Percentiles rank a stretch among this genome's conserved stretches.
Conservation (phyloP, 345 rosid genomes). For the Boechera stricta region DNA sequence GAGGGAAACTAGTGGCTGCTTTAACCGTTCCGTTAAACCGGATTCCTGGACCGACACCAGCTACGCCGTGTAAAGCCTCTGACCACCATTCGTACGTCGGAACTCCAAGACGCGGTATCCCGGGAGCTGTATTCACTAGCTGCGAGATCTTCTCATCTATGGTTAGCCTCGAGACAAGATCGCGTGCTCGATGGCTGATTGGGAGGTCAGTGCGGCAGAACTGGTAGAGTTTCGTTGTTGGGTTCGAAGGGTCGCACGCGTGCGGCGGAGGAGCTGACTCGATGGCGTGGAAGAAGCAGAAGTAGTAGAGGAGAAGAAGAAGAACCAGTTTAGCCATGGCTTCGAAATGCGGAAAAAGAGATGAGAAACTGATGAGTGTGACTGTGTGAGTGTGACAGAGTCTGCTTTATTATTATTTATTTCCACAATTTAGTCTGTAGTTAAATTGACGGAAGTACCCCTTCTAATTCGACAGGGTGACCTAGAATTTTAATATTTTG, state of each 20-base stretch:
- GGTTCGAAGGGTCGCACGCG: conserved; percentile 60
- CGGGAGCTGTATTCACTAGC: conserved; percentile 70
- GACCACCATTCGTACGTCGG: conserved; percentile 95
- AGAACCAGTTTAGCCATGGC: conserved; percentile 29
- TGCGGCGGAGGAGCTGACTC: conserved; percentile 48
- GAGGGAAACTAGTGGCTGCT: conserved; percentile 92
- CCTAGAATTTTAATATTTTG: too few relatives aligned
- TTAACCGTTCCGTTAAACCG: conserved; percentile 57
- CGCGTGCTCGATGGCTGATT: conserved; percentile 59
- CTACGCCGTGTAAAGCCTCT: conserved; percentile 86
- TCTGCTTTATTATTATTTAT: neutral
- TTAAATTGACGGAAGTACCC: conserved; percentile 26
- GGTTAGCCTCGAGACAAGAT: conserved; percentile 73
- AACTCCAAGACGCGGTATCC: conserved; percentile 77
- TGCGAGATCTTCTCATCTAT: conserved; percentile 83
- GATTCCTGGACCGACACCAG: conserved; percentile 58
- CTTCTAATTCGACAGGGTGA: neutral
- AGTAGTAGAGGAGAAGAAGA: neutral
- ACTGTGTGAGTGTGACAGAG: conserved; percentile 22
- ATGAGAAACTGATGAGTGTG: conserved; percentile 22
- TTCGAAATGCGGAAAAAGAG: conserved; percentile 33
- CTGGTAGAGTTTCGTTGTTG: conserved; percentile 53
- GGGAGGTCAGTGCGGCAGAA: conserved; percentile 70
- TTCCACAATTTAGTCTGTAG: neutral
- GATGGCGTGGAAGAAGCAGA: conserved; percentile 3